Conservation (phyloP, 1,139 yeast genomes). For the Tardiomyces depauwii region DNA sequence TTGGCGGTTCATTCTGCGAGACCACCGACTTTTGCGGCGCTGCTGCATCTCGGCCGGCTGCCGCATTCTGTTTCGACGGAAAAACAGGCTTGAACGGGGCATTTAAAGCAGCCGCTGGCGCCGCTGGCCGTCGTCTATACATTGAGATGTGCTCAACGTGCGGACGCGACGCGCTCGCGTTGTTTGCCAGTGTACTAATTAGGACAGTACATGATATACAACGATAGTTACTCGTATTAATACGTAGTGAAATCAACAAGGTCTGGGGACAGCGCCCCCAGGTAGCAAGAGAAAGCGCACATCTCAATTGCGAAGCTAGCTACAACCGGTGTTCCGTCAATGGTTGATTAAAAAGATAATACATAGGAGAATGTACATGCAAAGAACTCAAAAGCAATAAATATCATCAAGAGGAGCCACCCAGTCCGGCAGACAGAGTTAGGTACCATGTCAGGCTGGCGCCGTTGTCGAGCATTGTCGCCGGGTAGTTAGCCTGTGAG, state of each 20-base stretch:
- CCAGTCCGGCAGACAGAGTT: slow-evolving; percentile 55
- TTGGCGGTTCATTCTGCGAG: no score
- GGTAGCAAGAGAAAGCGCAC: no score
- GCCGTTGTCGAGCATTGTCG: slow-evolving; percentile 63
- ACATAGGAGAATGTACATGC: not conserved
- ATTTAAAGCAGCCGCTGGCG: not conserved
- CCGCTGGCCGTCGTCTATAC: not conserved
- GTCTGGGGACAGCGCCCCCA: no score
- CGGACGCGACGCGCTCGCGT: not conserved
- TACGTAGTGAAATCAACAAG: no score
- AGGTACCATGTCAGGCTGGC: slow-evolving; percentile 86
- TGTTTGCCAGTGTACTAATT: no score
- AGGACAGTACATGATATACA: no score
- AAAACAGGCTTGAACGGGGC: not conserved
- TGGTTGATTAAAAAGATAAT: not conserved
- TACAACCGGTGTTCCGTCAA: no score
- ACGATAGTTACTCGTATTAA: no score
- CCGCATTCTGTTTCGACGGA: not conserved
- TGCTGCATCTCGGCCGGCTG: no score
- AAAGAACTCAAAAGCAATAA: not conserved
- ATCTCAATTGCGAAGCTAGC: no score
- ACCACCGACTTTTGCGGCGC: no score
- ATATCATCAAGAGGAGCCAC: slow-evolving; percentile 8
- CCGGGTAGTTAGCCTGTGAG: slow-evolving; percentile 34
- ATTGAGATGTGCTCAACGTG: not conserved